Base-by-base conservation (phyloP, 2,329 filamentous ascomycete genomes). In the Cordyceps javanica region DNA sequence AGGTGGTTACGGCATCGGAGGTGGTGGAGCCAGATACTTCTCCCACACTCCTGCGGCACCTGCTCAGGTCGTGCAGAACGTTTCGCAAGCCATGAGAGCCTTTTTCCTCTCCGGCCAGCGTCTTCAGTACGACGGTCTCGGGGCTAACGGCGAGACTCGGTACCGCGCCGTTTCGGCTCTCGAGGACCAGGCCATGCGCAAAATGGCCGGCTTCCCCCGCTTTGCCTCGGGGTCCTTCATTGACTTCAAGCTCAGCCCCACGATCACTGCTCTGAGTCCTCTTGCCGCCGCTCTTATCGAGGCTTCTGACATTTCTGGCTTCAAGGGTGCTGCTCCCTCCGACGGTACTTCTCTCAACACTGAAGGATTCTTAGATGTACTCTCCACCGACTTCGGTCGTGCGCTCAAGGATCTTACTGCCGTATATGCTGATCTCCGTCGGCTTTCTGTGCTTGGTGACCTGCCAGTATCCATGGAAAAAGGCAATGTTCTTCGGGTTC, bases 41-140 rank as follows among this genome's bases (percentile, higher is more conserved):
- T 95, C 91, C 1, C 92, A 97, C 73, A 83, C 86, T 1, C 91
- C 93, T 1, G 88, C 90, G 10, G 84, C 87, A 8, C 91, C 91
- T 39, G 91, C 92, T 1, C 90, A 97, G 70, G 91, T 97, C 48
- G 83, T 97, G 53, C 89, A 94, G 71, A 96, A 96, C 72, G 93
- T 97, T n/a, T 96, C 91, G 13, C 87, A 91, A 65, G 94, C 91
- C 5, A 87, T 97, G 67, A 86, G 94, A 55, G 92, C 91, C 13
- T 97, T 99, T 73, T 88, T 90, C 74, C 80, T 96, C n/a, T 91
- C 89, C 0, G 94, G 94, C 0, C 86, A 96, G 67, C 94, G 92
- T 70, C 87, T 89, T 10, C 88, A 89, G 59, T 97, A 92, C 65
- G 89, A 96, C 69, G 93, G 93, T 13, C 71, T 88, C 44, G 85